phyloP scores from a whole-genome alignment of 2,329 filamentous ascomycete genomes.

The Penicillium sp. region DNA sequence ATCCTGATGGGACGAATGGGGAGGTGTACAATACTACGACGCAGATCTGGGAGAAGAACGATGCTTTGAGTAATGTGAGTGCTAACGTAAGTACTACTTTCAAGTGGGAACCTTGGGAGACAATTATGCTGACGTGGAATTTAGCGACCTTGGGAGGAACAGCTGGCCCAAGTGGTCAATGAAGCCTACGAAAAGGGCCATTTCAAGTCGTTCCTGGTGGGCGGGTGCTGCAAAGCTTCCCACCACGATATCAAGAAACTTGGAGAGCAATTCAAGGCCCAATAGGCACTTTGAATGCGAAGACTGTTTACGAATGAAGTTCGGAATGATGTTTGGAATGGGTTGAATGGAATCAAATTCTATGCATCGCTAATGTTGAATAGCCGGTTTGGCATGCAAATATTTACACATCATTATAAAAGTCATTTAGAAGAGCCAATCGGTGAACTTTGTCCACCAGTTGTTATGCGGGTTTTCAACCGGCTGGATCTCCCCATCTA shows the following conservation, averaged over 20 bases:
- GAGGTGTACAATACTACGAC: slow-evolving; percentile 65
- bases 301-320: neutral
- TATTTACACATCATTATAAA: slow-evolving; percentile 17
- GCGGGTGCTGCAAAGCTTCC: slow-evolving; percentile 49
- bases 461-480: slow-evolving; percentile 17
- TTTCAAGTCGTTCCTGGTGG: slow-evolving; percentile 39
- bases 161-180: slow-evolving; percentile 35
- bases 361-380: slow-evolving; percentile 14
- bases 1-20: slow-evolving; percentile 67
- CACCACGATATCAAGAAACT: slow-evolving; percentile 37
- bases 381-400: slow-evolving; percentile 14
- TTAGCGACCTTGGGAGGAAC: slow-evolving; percentile 38
- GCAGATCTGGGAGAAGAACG: slow-evolving; percentile 54
- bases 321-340: neutral
- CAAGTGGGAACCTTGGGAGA: neutral
- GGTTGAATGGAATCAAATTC: neutral
- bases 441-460: slow-evolving; percentile 23
- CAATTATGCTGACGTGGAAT: slow-evolving; percentile 12
- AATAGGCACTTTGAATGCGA: neutral
- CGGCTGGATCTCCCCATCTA: slow-evolving; percentile 30
- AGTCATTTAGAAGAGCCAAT: slow-evolving; percentile 27
- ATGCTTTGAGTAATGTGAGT: slow-evolving; percentile 18
- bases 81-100: neutral
- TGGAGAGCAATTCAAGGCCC: slow-evolving; percentile 17
- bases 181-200: slow-evolving; percentile 28